Evolutionary conservation across 2,329 filamentous ascomycete genomes (phyloP), one percentile per base, ranked within the genome.

Genomic region (Dissoconium aciculare): DNA sequence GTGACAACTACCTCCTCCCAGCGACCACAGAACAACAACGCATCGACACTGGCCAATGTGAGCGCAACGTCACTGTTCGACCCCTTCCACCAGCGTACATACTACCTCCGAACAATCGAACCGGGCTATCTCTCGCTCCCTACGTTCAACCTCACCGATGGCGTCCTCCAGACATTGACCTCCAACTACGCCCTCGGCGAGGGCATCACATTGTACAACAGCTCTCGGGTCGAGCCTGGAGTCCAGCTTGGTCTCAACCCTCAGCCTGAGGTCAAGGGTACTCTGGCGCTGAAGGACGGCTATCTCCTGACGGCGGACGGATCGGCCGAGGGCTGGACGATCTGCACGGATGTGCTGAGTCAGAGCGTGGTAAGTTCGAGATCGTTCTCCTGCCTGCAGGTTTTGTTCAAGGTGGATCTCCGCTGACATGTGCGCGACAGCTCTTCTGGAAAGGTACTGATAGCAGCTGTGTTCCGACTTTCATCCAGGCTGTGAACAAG

Each of bases 11-110:
- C 49, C 27, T 50, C 52, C 31, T 32, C 41, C 17, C 30, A 39
- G 13, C n/a, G n/a, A n/a, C n/a, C n/a, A n/a, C 24, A 43, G 4
- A 39, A 39, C 5, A 26, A 33, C 12, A 51, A 54, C 35, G 46
- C 52, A 12, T 49, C 49, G 5, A 30, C 41, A 11, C 49, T 59
- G 5, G 41, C 47, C 15, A 41, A 49, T 31, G 56, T 58, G 15
- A 53, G 47, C 17, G 54, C 55, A 4, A 56, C 50, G 6, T 55
- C 54, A 0, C 45, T 59, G 32, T 59, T 56, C 40, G 50, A 55
- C 27, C 54, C 56, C 1, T 47, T 49, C 45, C 42, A 53, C 31
- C 40, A 43, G 25, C 41, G 48, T 10, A 47, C 42, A 24, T 51
- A 54, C 40, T 43, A 53, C 34, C 48, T 61, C 13, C 56, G 57